phyloP scores from a whole-genome alignment of 192 early-diverging fungal genomes.

The Thamnidium elegans region DNA sequence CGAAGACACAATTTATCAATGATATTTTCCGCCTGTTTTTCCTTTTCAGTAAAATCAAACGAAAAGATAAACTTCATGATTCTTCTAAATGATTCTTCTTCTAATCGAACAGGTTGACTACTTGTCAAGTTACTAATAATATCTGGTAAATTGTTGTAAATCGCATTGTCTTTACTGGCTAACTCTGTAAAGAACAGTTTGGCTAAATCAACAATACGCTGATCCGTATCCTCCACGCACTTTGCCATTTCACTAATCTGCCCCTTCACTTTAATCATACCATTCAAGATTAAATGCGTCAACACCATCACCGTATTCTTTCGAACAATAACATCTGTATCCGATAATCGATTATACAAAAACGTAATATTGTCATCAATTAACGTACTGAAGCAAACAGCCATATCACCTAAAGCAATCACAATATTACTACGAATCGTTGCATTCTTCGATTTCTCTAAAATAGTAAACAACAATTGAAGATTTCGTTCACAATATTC shows the following conservation, averaged over 20 bases:
- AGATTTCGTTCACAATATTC: slow-evolving; percentile 93
- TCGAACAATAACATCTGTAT: slow-evolving; percentile 78
- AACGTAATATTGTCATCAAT: slow-evolving; percentile 96
- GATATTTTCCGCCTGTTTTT: slow-evolving; percentile 91
- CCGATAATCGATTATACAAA: slow-evolving; percentile 88
- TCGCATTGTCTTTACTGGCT: slow-evolving; percentile 93
- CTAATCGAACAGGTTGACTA: slow-evolving; percentile 56
- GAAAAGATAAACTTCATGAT: slow-evolving; percentile 89
- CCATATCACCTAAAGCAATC: slow-evolving; percentile 97
- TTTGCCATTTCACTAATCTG: slow-evolving; percentile 98
- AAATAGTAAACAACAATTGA: slow-evolving; percentile 84
- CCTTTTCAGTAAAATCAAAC: slow-evolving; percentile 90
- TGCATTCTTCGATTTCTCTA: slow-evolving; percentile 80
- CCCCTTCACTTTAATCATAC: slow-evolving; percentile 99
- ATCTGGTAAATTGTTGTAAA: slow-evolving; percentile 99
- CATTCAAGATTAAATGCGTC: slow-evolving; percentile 96
- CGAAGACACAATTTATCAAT: slow-evolving; percentile 95
- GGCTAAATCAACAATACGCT: slow-evolving; percentile 86
- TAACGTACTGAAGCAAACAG: slow-evolving; percentile 94
- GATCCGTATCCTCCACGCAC: slow-evolving; percentile 86
- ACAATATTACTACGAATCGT: slow-evolving; percentile 91
- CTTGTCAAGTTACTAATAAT: slow-evolving; percentile 91
- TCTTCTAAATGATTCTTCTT: slow-evolving; percentile 78
- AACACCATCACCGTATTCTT: slow-evolving; percentile 99
- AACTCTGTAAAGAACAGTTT: slow-evolving; percentile 97